Percentiles rank a stretch among this genome's conserved stretches.
Conservation (phyloP, 441 rosid genomes). For the Corymbia calophylla region DNA sequence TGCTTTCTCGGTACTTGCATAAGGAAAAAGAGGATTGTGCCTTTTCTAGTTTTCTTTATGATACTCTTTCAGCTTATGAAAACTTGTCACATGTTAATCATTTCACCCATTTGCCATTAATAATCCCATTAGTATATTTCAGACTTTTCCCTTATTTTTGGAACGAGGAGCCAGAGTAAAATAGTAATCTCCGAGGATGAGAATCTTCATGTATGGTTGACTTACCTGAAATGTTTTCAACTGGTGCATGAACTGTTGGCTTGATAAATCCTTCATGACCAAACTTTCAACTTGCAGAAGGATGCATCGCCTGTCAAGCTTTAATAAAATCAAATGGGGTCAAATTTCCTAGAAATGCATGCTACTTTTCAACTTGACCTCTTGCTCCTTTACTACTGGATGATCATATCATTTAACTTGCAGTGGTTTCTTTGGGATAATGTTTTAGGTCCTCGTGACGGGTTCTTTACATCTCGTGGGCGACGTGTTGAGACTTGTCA, state of each 20-base stretch:
- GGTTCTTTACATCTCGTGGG: conserved; percentile 96
- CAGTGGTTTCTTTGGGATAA: not conserved
- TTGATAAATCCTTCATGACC: not conserved
- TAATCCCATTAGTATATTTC: not conserved
- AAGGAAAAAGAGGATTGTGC: not conserved
- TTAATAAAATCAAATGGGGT: not conserved
- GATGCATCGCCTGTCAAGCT: not conserved
- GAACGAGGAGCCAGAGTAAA: not conserved
- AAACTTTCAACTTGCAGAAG: not conserved
- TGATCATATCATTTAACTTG: not conserved
- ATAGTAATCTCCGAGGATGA: not conserved
- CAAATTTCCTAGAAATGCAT: not conserved
- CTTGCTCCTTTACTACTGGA: not conserved
- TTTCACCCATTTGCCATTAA: not conserved
- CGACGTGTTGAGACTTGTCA: conserved; percentile 69
- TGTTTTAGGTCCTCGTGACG: conserved; percentile 68
- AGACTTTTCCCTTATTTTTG: not conserved
- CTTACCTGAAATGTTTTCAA: not conserved
- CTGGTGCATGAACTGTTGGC: not conserved
- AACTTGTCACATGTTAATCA: not conserved
- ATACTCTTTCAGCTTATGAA: not conserved
- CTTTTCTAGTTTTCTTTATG: not conserved
- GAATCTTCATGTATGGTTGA: not conserved
- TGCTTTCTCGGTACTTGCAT: not conserved
- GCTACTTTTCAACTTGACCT: not conserved